Percentiles rank a stretch among this genome's conserved stretches.
Evolutionary conservation across 306 rosid species (phyloP).

Genomic region (Vigna trinervia): DNA sequence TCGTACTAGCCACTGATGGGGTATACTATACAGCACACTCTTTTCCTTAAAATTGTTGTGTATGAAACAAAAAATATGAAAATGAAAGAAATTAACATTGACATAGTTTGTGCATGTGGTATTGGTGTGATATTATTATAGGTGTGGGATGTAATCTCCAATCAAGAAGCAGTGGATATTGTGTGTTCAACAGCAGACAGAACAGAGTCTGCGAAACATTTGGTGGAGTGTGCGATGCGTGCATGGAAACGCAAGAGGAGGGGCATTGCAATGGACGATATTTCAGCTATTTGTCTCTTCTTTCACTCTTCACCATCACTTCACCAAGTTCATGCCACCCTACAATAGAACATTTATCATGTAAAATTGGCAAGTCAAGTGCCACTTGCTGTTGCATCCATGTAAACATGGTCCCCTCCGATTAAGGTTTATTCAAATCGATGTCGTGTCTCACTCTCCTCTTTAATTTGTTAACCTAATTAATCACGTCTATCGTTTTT

Average conservation of each 20-base stretch:
- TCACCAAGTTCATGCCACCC: constrained; percentile 44
- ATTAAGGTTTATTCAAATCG: constrained; percentile 33
- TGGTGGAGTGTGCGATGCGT: constrained; percentile 72
- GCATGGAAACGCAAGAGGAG: constrained; percentile 84
- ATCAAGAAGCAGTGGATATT: constrained; percentile 81
- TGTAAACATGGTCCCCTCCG: constrained; percentile 33
- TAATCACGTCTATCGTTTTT: neutral
- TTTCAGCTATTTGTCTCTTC: constrained; percentile 91
- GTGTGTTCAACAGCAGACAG: constrained; percentile 60
- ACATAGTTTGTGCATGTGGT: neutral
- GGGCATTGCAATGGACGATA: constrained; percentile 81
- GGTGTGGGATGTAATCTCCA: constrained; percentile 95
- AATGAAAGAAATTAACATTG: neutral
- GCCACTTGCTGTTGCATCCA: constrained; percentile 6
- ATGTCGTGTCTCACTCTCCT: constrained; percentile 2
- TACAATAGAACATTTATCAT: constrained; percentile 28
- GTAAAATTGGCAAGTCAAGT: constrained; percentile 9
- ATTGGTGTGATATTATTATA: constrained; percentile 10
- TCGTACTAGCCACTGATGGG: constrained; percentile 93
- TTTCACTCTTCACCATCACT: constrained; percentile 60
- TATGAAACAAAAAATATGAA: neutral
- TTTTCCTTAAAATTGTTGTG: neutral
- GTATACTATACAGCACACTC: constrained; percentile 48
- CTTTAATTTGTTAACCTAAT: constrained; percentile 28
- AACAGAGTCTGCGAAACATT: constrained; percentile 57